Base-by-base conservation (phyloP, 495 filamentous ascomycete genomes). In the Monascus purpureus region DNA sequence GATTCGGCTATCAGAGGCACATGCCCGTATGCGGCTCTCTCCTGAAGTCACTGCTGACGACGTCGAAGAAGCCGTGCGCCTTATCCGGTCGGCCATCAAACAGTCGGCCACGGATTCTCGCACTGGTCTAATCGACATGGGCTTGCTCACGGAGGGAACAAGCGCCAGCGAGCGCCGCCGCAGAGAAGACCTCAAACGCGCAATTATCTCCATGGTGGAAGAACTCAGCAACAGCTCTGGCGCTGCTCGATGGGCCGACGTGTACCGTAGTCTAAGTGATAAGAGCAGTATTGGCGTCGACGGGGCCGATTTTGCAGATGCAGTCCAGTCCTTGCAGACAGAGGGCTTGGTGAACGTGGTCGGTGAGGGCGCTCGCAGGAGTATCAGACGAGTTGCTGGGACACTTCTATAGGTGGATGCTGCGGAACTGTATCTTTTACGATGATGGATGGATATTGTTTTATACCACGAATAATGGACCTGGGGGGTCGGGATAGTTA, bases 81-180 rank as follows among this genome's bases (percentile, higher is more conserved):
- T 97, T 33, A 97, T 96, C 58, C 78, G 81, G 42, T 77, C 75
- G 0, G 90, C 90, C n/a, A 76, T 99, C 47, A 96, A 99, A 66
- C 86, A 92, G 45, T 80, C 87, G 0, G 90, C 90, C 5, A 99
- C 90, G 0, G 90, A 99, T 53, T 53, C 84, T 1, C 57, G 82
- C 17, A 94, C 93, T 19, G 90, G 90, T 23, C 63, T 93, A 33
- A 96, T 99, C 45, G 90, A 99, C 47, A 95, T 99, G 90, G 76
- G 80, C 34, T 60, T 99, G 35, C 62, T 99, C 28, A 93, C 85
- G 1, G 92, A 94, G 43, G 90, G 90, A 8, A 88, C 82, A 7
- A 83, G 80, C 39, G 76, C 82, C 2, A 75, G 73, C 19, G 92
- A 96, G 56, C 61, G 88, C 20, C 72, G 79, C 40, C 64, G 82